Evolutionary conservation across 2,329 filamentous ascomycete species (phyloP).

Genomic region (Penicillium sp.): DNA sequence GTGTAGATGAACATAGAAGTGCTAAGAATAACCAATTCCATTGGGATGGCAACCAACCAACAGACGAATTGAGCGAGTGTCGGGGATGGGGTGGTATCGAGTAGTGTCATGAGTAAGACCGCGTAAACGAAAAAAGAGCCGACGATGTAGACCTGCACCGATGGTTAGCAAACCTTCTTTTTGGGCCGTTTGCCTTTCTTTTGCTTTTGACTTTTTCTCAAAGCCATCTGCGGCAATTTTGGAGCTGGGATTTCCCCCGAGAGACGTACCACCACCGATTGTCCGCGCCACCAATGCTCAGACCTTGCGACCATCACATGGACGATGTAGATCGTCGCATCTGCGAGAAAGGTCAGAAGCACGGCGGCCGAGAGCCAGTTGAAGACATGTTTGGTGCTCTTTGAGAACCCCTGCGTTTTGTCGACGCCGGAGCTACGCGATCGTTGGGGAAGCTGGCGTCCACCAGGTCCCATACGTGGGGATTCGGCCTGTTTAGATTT

Average conservation of each 20-base stretch:
- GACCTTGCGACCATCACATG: conserved; percentile 69
- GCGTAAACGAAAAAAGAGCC: conserved; percentile 85
- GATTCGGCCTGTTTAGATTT: conserved; percentile 49
- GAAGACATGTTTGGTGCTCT: conserved; percentile 69
- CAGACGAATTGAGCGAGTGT: conserved; percentile 75
- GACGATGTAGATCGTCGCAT: conserved; percentile 69
- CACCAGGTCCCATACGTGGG: conserved; percentile 72
- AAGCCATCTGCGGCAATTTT: not conserved
- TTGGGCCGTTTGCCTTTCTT: not conserved
- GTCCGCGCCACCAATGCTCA: conserved; percentile 78
- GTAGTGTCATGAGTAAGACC: conserved; percentile 79
- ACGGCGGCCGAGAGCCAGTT: conserved; percentile 71
- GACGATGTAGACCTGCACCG: conserved; percentile 73
- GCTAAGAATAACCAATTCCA: conserved; percentile 72
- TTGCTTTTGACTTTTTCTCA: not conserved
- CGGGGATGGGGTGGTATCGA: conserved; percentile 80
- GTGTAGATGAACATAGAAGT: conserved; percentile 69
- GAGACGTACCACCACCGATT: conserved; percentile 70
- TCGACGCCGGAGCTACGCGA: conserved; percentile 50
- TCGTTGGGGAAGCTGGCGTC: conserved; percentile 78
- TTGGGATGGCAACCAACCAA: conserved; percentile 71
- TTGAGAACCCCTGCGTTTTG: conserved; percentile 60
- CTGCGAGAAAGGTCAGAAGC: conserved; percentile 72
- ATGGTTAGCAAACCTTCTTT: conserved; percentile 11
- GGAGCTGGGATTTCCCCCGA: not conserved